phyloP scores from a whole-genome alignment of 371 early-diverging fungal species.

The Synchytrium microbalum region DNA sequence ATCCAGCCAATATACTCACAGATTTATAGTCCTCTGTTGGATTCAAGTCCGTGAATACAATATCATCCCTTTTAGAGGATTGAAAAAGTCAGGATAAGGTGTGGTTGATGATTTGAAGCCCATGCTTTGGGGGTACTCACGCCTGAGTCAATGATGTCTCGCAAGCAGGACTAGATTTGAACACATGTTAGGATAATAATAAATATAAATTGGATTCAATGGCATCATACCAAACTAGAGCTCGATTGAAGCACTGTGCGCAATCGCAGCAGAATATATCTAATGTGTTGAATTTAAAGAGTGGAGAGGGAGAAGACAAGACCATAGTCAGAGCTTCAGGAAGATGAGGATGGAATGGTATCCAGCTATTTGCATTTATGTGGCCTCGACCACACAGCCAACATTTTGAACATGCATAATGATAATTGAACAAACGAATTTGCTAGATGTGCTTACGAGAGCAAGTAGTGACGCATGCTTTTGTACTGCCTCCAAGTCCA shows the following conservation, averaged over 20 bases:
- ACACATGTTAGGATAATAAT: not conserved
- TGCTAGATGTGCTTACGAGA: slow-evolving; percentile 45
- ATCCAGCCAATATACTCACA: slow-evolving; percentile 21
- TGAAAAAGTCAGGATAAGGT: not conserved
- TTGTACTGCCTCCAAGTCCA: slow-evolving; percentile 14
- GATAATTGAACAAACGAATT: not conserved
- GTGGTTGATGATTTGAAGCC: not conserved
- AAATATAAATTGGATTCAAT: not conserved
- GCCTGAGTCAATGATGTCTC: slow-evolving; percentile 49
- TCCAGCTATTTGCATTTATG: not conserved
- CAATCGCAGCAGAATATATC: slow-evolving; percentile 74
- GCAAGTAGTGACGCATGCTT: slow-evolving; percentile 68
- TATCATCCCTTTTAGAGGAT: slow-evolving; percentile 48
- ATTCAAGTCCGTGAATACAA: slow-evolving; percentile 55
- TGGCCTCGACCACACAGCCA: not conserved
- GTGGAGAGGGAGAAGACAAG: not conserved
- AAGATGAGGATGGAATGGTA: no score
- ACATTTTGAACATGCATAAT: not conserved
- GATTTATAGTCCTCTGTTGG: slow-evolving; percentile 70
- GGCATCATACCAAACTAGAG: slow-evolving; percentile 47
- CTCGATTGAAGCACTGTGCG: slow-evolving; percentile 48
- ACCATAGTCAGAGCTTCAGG: not conserved
- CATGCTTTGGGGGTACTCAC: slow-evolving; percentile 27
- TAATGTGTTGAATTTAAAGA: slow-evolving; percentile 19
- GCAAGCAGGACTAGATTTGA: slow-evolving; percentile 56